Evolutionary conservation across 2,329 filamentous ascomycete genomes (phyloP).

Genomic region (Phialophora expanda): DNA sequence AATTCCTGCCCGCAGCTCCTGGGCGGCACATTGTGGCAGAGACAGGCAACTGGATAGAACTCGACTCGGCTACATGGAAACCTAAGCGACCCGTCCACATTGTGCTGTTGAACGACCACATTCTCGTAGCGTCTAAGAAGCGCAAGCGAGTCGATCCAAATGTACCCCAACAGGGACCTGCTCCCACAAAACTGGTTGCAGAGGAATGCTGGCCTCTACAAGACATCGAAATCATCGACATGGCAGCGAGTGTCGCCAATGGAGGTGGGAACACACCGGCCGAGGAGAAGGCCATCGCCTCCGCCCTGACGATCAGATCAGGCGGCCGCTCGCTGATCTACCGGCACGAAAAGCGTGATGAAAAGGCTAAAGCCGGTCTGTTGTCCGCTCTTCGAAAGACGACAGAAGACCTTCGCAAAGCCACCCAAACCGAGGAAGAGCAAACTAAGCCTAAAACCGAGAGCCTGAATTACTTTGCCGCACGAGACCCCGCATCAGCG

Average conservation of each 20-base stretch:
- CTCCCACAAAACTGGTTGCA: conserved; percentile 77
- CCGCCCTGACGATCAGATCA: conserved; percentile 88
- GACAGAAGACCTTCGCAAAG: conserved; percentile 87
- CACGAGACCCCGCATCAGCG: conserved; percentile 74
- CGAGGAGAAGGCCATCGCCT: conserved; percentile 68
- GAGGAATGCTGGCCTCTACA: conserved; percentile 93
- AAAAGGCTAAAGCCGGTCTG: conserved; percentile 76
- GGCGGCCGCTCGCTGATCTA: conserved; percentile 94
- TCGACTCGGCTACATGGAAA: conserved; percentile 98
- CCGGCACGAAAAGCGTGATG: conserved; percentile 80
- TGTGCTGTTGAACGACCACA: conserved; percentile 90
- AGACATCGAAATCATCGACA: conserved; percentile 90
- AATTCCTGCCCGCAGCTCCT: conserved; percentile 86
- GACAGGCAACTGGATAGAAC: conserved; percentile 90
- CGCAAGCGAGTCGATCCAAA: conserved; percentile 81
- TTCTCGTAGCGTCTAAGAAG: conserved; percentile 88
- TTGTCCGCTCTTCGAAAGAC: conserved; percentile 91
- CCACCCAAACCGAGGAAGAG: conserved; percentile 82
- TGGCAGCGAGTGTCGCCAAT: conserved; percentile 61
- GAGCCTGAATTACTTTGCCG: conserved; percentile 79
- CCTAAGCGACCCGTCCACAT: conserved; percentile 86
- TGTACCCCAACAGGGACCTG: conserved; percentile 52
- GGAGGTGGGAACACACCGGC: conserved; percentile 47
- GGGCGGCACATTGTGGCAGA: conserved; percentile 95
- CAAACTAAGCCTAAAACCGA: conserved; percentile 82